A percentile compares a stretch with the other conserved stretches of the same genome.
Conservation (phyloP, 2,329 filamentous ascomycete species). For the Apiospora rasikravindrae region DNA sequence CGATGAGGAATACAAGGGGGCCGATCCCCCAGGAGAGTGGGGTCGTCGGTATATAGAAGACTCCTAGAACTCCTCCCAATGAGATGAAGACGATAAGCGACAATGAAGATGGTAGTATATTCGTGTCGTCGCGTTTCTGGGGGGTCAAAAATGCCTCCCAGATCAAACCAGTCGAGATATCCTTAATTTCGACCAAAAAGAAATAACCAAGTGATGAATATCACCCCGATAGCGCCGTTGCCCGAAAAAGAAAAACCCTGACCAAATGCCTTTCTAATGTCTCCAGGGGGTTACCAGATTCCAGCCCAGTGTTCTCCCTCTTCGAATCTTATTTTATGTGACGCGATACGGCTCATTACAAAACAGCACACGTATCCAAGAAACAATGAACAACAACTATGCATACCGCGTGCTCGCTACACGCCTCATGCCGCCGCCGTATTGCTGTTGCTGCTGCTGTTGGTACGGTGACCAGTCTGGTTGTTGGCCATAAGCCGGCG, state of each 20-base stretch:
- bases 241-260: not conserved
- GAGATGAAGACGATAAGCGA: not conserved
- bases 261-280: not conserved
- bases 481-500: conserved; percentile 1
- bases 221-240: not conserved
- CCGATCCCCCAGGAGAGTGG: not conserved
- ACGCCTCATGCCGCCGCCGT: conserved; percentile 1
- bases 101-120: not conserved
- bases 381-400: not conserved
- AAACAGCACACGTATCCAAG: not conserved
- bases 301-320: conserved; percentile 19
- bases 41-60: conserved; percentile 1
- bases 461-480: conserved; percentile 2
- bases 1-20: not conserved
- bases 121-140: not conserved
- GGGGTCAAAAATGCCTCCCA: not conserved
- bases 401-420: conserved; percentile 1
- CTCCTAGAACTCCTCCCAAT: conserved; percentile 19
- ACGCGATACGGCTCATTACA: not conserved
- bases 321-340: not conserved
- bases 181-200: not conserved
- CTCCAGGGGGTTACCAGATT: conserved; percentile 13
- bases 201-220: not conserved
- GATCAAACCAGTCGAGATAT: not conserved
- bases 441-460: not conserved